Percentiles rank a stretch among this genome's conserved stretches.
Evolutionary conservation across 805 yeast species (phyloP).

Genomic region (Danielia reshetovae): DNA sequence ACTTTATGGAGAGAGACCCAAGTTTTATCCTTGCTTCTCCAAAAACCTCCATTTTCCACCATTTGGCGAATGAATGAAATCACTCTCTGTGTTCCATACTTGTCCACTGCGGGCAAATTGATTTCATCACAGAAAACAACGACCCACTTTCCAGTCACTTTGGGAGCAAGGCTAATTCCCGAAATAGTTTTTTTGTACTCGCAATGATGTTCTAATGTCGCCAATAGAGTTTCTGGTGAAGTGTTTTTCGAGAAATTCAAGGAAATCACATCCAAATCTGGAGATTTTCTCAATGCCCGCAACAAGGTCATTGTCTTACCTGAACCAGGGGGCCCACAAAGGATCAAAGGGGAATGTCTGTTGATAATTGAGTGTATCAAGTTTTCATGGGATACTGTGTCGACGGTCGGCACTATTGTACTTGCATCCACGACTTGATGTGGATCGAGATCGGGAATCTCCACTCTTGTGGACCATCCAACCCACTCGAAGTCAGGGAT

Average conservation of each 20-base stretch:
- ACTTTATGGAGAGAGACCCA: conserved; percentile 68
- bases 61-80: conserved; percentile 72
- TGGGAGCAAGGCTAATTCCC: conserved; percentile 58
- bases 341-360: conserved; percentile 56
- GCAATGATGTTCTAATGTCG: conserved; percentile 71
- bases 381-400: conserved; percentile 65
- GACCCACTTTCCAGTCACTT: conserved; percentile 59
- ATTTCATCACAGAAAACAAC: conserved; percentile 91
- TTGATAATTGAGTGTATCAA: conserved; percentile 54
- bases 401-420: conserved; percentile 72
- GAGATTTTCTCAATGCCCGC: conserved; percentile 57
- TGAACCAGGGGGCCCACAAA: conserved; percentile 97
- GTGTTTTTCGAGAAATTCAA: conserved; percentile 84
- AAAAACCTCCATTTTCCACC: conserved; percentile 71
- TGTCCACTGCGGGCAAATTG: conserved; percentile 71
- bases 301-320: conserved; percentile 92
- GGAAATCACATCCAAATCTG: conserved; percentile 56
- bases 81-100: conserved; percentile 68
- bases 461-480: conserved; percentile 38
- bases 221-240: conserved; percentile 54
- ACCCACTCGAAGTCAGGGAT: conserved; percentile 47
- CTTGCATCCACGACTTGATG: conserved; percentile 59
- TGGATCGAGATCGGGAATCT: conserved; percentile 46
- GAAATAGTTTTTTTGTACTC: conserved; percentile 47
- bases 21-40: conserved; percentile 53